Base-by-base conservation (phyloP, 768 basidiomycete genomes). In the Calocybe gangraenosa region DNA sequence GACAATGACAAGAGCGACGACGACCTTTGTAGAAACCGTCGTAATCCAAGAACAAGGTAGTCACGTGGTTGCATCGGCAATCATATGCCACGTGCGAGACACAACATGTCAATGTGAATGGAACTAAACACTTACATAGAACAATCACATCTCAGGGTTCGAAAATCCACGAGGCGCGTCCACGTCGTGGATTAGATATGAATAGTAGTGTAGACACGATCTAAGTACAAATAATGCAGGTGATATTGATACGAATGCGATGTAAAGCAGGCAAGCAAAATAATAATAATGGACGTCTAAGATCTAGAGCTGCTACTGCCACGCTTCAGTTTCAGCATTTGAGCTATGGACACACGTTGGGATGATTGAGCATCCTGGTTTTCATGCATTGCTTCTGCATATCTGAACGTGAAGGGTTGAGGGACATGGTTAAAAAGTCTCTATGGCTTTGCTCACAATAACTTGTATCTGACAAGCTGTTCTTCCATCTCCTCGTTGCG, bases 391-490 rank as follows among this genome's bases (percentile, higher is more conserved):
- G 85, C 80, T 65, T 90, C 87, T 11, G 88, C 77, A 54, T 78
- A 79, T 40, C 75, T 78, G 37, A 5, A 37, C 35, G 13, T 2
- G 42, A 19, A 31, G 18, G 8, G 11, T 23, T 25, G 37, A 37
- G 19, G 32, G 28, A 44, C 33, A 58, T 40, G 17, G 36, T 15
- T 20, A 36, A 20, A 31, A 7, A 49, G 49, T 28, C n/a, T n/a
- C n/a, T 21, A 14, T 30, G 41, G 6, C 15, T 22, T 9, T 6
- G 70, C 86, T 62, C 57, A 93, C 89, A 95, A 62, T 36, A 96
- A 69, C 67, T 96, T 96, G 68, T 96, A 97, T 33, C 87, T 82
- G 31, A 99, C 94, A 14, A 99, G 78, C 62, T 98, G 92, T 46
- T 82, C 78, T 63, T 98, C 96, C 48, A 95, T 74, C 61, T 97